These are phyloP conservation scores for Sclerotinia glacialis DNA, from an alignment of 2,329 filamentous ascomycete genomes.

Conservation along the genomic window DNA sequence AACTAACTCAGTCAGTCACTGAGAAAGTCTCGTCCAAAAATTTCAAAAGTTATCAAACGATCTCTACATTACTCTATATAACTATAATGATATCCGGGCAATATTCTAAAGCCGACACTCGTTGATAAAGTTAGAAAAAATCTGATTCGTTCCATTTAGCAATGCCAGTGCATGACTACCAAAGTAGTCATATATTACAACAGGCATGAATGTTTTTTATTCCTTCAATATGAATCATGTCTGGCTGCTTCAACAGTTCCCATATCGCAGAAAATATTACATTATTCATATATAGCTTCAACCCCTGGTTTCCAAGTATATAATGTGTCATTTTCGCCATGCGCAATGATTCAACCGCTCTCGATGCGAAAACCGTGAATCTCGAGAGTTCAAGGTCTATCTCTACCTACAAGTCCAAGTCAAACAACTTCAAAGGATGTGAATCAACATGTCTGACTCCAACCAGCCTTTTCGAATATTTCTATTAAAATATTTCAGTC, in stretches of 20 bases:
- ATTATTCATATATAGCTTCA: neutral
- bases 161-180: neutral
- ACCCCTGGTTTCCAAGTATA: neutral
- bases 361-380: too few relatives aligned
- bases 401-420: neutral
- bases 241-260: neutral
- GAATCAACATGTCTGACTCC: neutral
- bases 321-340: too few relatives aligned
- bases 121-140: too few relatives aligned
- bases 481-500: neutral
- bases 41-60: neutral
- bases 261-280: neutral
- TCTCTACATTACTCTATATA: neutral
- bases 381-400: too few relatives aligned
- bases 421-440: neutral
- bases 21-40: neutral
- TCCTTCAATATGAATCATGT: neutral
- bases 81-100: neutral
- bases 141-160: neutral
- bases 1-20: neutral
- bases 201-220: neutral
- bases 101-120: neutral
- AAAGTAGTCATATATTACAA: neutral
- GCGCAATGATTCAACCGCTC: neutral
- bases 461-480: too few relatives aligned